Conservation (phyloP, 495 filamentous ascomycete genomes). For the Penicillium riverlandense region DNA sequence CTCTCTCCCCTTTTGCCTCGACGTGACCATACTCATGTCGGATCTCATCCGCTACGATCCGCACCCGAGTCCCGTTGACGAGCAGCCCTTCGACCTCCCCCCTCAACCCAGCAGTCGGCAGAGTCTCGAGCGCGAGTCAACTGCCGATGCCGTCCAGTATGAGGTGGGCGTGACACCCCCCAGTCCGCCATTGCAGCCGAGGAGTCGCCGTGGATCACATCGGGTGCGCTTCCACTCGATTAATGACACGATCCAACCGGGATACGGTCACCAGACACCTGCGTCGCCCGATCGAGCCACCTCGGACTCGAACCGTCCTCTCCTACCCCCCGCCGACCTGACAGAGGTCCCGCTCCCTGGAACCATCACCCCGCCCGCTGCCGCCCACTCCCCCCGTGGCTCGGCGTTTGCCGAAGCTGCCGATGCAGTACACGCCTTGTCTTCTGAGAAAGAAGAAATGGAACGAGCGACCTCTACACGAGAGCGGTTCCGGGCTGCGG, state of each 20-base stretch:
- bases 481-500: conserved; percentile 25
- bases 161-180: conserved; percentile 5
- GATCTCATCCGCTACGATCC: conserved; percentile 8
- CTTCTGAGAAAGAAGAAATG: conserved; percentile 7
- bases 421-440: not conserved
- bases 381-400: conserved; percentile 13
- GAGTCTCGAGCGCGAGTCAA: conserved; percentile 11
- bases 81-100: conserved; percentile 15
- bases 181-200: not conserved
- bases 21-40: conserved; percentile 10
- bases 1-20: not conserved
- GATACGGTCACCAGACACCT: not conserved
- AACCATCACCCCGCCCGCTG: conserved; percentile 22
- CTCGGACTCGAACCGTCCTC: conserved; percentile 4
- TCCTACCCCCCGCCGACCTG: conserved; percentile 12
- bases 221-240: conserved; percentile 20
- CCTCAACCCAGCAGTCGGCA: conserved; percentile 3
- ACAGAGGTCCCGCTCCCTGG: conserved; percentile 12
- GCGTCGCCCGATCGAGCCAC: conserved; percentile 5
- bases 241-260: conserved; percentile 5
- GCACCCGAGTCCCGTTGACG: conserved; percentile 19
- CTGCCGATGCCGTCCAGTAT: conserved; percentile 12
- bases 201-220: conserved; percentile 6
- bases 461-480: conserved; percentile 14
- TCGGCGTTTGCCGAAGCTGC: conserved; percentile 4